Evolutionary conservation across 495 filamentous ascomycete genomes (phyloP), one percentile per base, ranked within the genome.

Genomic region (Wilcoxina mikolae): DNA sequence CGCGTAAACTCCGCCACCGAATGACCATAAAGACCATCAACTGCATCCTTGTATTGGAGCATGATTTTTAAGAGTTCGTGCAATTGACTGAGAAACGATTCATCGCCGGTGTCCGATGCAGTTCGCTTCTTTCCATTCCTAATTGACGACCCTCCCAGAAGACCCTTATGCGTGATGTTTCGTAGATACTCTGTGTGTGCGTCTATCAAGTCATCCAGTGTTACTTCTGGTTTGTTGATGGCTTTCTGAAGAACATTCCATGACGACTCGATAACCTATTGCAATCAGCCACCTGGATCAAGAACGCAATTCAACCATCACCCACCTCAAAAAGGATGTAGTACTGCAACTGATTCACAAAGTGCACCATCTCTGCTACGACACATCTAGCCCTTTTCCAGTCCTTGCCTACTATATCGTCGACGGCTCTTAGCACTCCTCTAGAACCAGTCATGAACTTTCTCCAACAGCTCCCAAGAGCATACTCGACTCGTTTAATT

Each of bases 291-390:
- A 44, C 26, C 24, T 17, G 26, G 20, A 44, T 27, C 22, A 45
- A 51, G 31, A 17, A 12, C 23, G 24, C 4, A 43, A 44, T 24
- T 18, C 12, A 3, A 52, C 11, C 41, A 17, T n/a, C 35, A 15
- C 35, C 31, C 58, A 65, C 62, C 68, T 96, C 91, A 62, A 95
- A 95, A 17, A 99, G 77, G 60, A 99, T 95, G 68, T 99, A 99
- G 70, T 95, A 95, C 67, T 96, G 93, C 28, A 99, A 76, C 68
- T 99, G 93, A 54, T 84, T 84, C 61, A 96, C 84, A 59, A 99
- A 95, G 67, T 96, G 93, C 5, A 95, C 84, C 93, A 99, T 99
- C 67, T 96, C 93, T 18, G 90, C 88, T 17, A 95, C 78, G 18
- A 79, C 81, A 42, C 91, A 87, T 60, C 90, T 75, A 28, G 88